Conservation (phyloP, 2,329 filamentous ascomycete genomes). For the Graphilbum ipis-grandicollis region DNA sequence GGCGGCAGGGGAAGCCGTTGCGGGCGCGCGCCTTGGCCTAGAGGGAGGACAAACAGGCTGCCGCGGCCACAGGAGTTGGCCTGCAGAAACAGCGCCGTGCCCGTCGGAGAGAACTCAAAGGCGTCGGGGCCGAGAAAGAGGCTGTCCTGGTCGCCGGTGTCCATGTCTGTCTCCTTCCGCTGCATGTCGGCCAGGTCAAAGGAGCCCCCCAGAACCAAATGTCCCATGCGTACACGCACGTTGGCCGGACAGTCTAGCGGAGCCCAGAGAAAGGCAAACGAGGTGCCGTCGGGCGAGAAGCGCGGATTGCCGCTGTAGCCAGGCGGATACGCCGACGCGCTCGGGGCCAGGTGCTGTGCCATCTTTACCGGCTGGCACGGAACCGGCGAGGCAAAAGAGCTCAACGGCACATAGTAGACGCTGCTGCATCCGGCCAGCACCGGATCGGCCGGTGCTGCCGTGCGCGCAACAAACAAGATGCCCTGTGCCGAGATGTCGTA, state of each 20-base stretch:
- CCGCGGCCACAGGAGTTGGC: constrained; percentile 17
- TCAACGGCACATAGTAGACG: constrained; percentile 17
- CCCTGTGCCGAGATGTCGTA: constrained; percentile 19
- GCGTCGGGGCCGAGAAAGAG: constrained; percentile 11
- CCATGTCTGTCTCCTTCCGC: constrained; percentile 4
- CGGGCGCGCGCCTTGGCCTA: constrained; percentile 14
- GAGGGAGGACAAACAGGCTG: constrained; percentile 16
- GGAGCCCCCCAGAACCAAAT: constrained; percentile 12
- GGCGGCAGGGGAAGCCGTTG: constrained; percentile 9
- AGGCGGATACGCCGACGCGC: not conserved
- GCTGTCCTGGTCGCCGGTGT: constrained; percentile 9
- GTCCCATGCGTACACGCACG: constrained; percentile 15
- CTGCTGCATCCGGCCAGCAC: constrained; percentile 7
- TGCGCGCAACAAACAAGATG: constrained; percentile 16
- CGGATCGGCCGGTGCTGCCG: constrained; percentile 8
- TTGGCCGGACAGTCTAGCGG: constrained; percentile 11
- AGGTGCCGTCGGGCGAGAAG: constrained; percentile 19
- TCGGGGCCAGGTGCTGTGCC: not conserved
- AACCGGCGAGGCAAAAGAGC: constrained; percentile 13
- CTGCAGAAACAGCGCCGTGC: constrained; percentile 16
- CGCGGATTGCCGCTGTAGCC: constrained; percentile 12
- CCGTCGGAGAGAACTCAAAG: constrained; percentile 18
- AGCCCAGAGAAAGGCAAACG: constrained; percentile 18
- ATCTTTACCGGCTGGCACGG: constrained; percentile 12
- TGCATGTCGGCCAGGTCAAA: constrained; percentile 14